Percentiles rank a stretch among this genome's conserved stretches.
These are phyloP conservation scores for Trichophyton schoenleinii DNA, from an alignment of 2,329 filamentous ascomycete species.

Conservation along the genomic window DNA sequence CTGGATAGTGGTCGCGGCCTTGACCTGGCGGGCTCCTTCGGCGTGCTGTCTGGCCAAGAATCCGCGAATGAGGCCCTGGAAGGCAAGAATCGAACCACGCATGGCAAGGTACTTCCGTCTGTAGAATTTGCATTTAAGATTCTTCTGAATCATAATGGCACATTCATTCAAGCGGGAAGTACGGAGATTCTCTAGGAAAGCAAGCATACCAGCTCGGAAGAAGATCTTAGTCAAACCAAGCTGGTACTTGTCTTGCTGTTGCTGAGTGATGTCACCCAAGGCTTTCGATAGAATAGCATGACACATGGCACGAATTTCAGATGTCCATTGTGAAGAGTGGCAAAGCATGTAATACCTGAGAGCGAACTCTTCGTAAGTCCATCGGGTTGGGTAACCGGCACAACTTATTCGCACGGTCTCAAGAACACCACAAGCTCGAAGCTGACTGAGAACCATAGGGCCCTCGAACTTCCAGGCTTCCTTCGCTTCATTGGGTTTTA, in stretches of 20 bases:
- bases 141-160: constrained; percentile 98
- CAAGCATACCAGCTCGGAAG: constrained; percentile 97
- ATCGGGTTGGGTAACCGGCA: constrained; percentile 90
- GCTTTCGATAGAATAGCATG: constrained; percentile 83
- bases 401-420: constrained; percentile 97
- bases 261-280: constrained; percentile 61
- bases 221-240: constrained; percentile 97
- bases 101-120: constrained; percentile 81
- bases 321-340: constrained; percentile 77
- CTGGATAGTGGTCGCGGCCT: constrained; percentile 88
- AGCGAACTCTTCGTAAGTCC: constrained; percentile 98
- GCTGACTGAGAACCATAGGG: constrained; percentile 93
- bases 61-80: constrained; percentile 67
- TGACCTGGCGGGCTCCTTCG: constrained; percentile 68
- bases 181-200: constrained; percentile 87
- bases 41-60: constrained; percentile 65
- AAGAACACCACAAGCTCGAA: constrained; percentile 95
- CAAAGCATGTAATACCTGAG: constrained; percentile 97
- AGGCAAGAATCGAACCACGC: constrained; percentile 62
- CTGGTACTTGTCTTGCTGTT: constrained; percentile 83
- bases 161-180: constrained; percentile 84
- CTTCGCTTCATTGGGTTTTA: constrained; percentile 97
- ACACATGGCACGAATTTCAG: constrained; percentile 87
- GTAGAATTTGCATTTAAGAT: constrained; percentile 89
- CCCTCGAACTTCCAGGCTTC: constrained; percentile 96